Conservation (phyloP, 768 basidiomycete species). For the Xerocomellus amylosporus region DNA sequence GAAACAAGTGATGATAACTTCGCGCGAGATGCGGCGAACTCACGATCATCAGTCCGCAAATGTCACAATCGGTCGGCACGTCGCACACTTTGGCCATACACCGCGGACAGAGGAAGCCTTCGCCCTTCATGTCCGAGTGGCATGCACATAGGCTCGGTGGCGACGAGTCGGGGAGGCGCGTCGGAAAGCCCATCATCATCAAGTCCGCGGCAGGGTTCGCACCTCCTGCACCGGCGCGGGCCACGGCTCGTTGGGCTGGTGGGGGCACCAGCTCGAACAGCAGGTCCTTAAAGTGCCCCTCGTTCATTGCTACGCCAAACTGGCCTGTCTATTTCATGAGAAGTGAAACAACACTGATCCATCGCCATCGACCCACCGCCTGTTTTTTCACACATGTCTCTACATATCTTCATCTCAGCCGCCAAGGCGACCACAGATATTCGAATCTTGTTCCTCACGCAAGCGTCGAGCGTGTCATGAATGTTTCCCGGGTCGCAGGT, state of each 20-base stretch:
- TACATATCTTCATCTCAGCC: conserved; percentile 98
- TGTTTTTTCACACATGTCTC: conserved; percentile 86
- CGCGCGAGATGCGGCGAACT: conserved; percentile 95
- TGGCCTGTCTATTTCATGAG: conserved; percentile 47
- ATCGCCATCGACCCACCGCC: conserved; percentile 56
- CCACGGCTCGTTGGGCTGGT: conserved; percentile 70
- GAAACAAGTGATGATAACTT: conserved; percentile 94
- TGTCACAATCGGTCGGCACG: conserved; percentile 96
- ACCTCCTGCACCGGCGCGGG: conserved; percentile 43
- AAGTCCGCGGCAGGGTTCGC: conserved; percentile 77
- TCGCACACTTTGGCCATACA: conserved; percentile 94
- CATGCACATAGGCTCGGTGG: conserved; percentile 88
- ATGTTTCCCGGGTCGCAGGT: conserved; percentile 98
- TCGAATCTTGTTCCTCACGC: conserved; percentile 79
- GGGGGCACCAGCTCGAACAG: conserved; percentile 95
- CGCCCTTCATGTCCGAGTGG: conserved; percentile 87
- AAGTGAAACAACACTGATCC: not conserved
- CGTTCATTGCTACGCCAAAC: conserved; percentile 98
- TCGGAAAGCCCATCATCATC: conserved; percentile 99
- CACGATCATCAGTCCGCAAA: conserved; percentile 97
- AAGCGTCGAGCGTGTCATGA: conserved; percentile 87
- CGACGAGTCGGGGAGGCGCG: conserved; percentile 79
- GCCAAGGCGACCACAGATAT: conserved; percentile 92
- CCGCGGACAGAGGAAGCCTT: conserved; percentile 93
- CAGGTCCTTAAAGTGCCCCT: conserved; percentile 94